Base-by-base conservation (phyloP, 2,329 filamentous ascomycete genomes). In the Arthrobotrys iridis region DNA sequence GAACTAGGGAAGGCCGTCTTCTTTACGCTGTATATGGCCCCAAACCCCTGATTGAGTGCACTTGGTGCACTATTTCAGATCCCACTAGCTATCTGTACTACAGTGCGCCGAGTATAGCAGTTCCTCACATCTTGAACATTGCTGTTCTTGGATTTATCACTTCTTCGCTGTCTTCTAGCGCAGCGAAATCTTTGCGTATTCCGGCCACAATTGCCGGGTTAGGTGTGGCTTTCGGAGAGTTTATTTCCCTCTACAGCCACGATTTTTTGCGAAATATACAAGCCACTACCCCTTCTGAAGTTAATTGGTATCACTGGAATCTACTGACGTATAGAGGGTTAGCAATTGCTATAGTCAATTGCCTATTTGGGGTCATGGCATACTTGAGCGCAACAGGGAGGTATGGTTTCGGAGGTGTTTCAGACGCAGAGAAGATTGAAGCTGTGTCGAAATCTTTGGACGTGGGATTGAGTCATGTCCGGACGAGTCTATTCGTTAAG, bases 21-120 rank as follows among this genome's bases (percentile, higher is more conserved):
- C 85, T 96, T 5, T 98, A 97, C 83, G 86, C 96, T 60, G 89
- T 91, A 72, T 96, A 89, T 82, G 95, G 95, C 1, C 92, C 93
- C 0, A 85, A 87, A 33, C 88, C 90, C 6, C 82, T 98, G 37
- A 85, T 89, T 20, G 85, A 88, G 71, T 98, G 93, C 82, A 86
- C 88, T n/a, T 97, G 96, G 84, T 97, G 93, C 86, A 85, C 84
- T 58, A 83, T 88, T n/a, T 89, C 91, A 71, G 88, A 91, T 52
- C 86, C 88, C 3, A 84, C 84, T 37, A 88, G 87, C 43, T 97
- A 93, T 84, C 86, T 96, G 55, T 87, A 91, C 81, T 98, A 96
- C 83, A 90, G 91, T 11, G 83, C 96, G 0, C 91, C 94, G 0
- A 85, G 88, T 24, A 83, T 96, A 5, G 79, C 93, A 0, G 84